Evolutionary conservation across 305 asterid genomes (phyloP), one percentile per base, ranked within the genome.

Genomic region (Fraxinus platypoda): DNA sequence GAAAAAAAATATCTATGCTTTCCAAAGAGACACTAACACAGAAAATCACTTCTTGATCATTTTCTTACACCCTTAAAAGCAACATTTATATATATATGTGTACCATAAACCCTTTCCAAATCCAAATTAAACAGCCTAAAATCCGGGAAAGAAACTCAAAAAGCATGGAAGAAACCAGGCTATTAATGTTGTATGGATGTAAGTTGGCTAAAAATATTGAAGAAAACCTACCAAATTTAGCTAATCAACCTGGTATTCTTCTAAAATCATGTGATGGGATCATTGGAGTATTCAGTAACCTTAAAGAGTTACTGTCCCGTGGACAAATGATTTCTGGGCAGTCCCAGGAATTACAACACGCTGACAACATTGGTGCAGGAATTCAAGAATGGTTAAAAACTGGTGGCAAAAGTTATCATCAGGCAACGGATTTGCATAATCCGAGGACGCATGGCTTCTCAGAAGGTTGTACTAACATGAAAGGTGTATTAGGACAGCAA

Each of bases 171-270:
- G 91, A 91, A 74, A 78, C 81, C 28, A 80, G 76, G 6, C 77
- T 83, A 28, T 30, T 84, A 70, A 74, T 93, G 52, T 74, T 64
- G 2, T 77, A 83, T n/a, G 97, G 97, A 12, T 92, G 92, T 81
- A 89, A 75, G 70, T 34, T 93, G 84, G 97, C 93, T 11, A 88
- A 74, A 78, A 86, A 83, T 12, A 82, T 93, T 1, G 97, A 94
- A 89, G 87, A 80, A 5, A 88, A 84, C 82, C 82, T 93, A 3
- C 87, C 82, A 2, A 70, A 74, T 80, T 30, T 87, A 66, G 87
- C 75, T 1, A 83, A 78, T 87, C 95, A 87, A 35, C 91, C 90
- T 0, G 89, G 82, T 0, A 9, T 25, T 74, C 90, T 91, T 38
- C 35, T 71, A 3, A 33, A 37, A n/a, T 80, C 86, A 12, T 93